A percentile compares a stretch with the other conserved stretches of the same genome.
Conservation (phyloP, 108 stramenopile genomes). For the Fragilaria crotonensis region DNA sequence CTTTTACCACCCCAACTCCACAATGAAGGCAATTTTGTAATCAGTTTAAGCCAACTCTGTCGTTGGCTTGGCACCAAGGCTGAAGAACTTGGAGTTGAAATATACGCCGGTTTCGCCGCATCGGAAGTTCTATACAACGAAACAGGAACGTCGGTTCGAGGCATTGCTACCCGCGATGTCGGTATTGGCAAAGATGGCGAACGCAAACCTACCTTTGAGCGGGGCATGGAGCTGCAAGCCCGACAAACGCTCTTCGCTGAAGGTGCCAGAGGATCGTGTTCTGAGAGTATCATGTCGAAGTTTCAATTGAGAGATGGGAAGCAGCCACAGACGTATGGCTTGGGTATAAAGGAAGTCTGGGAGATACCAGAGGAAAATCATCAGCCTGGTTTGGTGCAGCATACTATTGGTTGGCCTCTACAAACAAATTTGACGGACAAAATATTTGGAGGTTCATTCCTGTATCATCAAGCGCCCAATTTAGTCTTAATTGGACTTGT, state of each 20-base stretch:
- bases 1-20: slow-evolving; percentile 81
- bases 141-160: slow-evolving; percentile 45
- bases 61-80: slow-evolving; percentile 94
- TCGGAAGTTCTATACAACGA: slow-evolving; percentile 84
- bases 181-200: slow-evolving; percentile 92
- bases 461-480: slow-evolving; percentile 95
- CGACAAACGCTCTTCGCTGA: slow-evolving; percentile 98
- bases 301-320: slow-evolving; percentile 83
- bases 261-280: slow-evolving; percentile 94
- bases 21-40: slow-evolving; percentile 98
- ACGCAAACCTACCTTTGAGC: slow-evolving; percentile 89
- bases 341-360: slow-evolving; percentile 99
- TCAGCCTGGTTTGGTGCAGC: slow-evolving; percentile 93
- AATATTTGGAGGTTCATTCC: slow-evolving; percentile 92
- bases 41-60: slow-evolving; percentile 82
- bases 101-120: slow-evolving; percentile 97
- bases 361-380: slow-evolving; percentile 88
- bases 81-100: slow-evolving; percentile 96
- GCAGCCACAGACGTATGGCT: slow-evolving; percentile 88
- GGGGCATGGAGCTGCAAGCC: slow-evolving; percentile 93
- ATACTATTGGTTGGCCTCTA: slow-evolving; percentile 96
- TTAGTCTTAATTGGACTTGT: slow-evolving; percentile 92
- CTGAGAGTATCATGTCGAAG: slow-evolving; percentile 85
- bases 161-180: slow-evolving; percentile 96
- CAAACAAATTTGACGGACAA: slow-evolving; percentile 65